Conservation (phyloP, 768 basidiomycete species). For the Fibroporia radiculosa region DNA sequence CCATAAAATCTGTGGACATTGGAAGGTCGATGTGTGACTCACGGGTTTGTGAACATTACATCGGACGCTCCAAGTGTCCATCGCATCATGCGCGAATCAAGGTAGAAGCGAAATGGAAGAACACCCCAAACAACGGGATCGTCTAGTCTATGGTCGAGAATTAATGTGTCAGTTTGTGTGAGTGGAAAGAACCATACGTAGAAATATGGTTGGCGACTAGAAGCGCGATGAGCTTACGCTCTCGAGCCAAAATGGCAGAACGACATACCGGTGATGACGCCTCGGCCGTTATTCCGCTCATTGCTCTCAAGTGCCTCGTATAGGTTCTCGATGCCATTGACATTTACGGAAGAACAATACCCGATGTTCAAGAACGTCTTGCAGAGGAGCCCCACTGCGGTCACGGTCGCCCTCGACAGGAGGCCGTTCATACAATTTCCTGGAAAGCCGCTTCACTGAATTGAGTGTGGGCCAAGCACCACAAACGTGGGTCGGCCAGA, state of each 20-base stretch:
- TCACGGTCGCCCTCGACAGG: slow-evolving; percentile 54
- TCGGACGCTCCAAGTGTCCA: slow-evolving; percentile 94
- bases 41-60: slow-evolving; percentile 93
- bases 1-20: background rate
- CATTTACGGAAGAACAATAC: slow-evolving; percentile 54
- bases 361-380: slow-evolving; percentile 69
- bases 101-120: slow-evolving; percentile 58
- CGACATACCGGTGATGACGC: slow-evolving; percentile 64
- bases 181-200: slow-evolving; percentile 47
- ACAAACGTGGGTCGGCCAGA: too few species aligned
- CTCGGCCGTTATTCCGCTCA: slow-evolving; percentile 42
- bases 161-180: too few species aligned
- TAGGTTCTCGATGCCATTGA: slow-evolving; percentile 64
- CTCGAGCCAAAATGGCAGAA: background rate
- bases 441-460: too few species aligned
- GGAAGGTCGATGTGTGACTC: slow-evolving; percentile 25
- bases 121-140: slow-evolving; percentile 87
- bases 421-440: too few species aligned
- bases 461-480: too few species aligned
- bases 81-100: slow-evolving; percentile 53
- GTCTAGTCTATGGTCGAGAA: slow-evolving; percentile 51
- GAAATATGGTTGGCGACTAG: slow-evolving; percentile 92
- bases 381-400: slow-evolving; percentile 65
- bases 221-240: background rate
- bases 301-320: slow-evolving; percentile 48